phyloP scores from a whole-genome alignment of 1,139 yeast species.

The Yamadazyma blattariae region DNA sequence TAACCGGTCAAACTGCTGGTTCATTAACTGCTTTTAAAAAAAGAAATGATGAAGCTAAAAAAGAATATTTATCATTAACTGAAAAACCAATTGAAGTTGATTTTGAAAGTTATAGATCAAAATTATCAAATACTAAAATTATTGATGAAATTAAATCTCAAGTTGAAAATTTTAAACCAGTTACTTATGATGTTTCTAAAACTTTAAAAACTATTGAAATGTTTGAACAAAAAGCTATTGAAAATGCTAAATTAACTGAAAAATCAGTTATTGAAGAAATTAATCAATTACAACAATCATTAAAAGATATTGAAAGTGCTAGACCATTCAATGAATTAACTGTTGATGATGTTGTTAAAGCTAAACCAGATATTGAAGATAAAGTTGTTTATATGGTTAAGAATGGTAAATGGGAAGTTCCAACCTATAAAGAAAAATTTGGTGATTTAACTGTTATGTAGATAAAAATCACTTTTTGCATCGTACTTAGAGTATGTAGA shows the following conservation, averaged over 20 bases:
- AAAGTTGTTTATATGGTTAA: conserved; percentile 93
- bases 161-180: conserved; percentile 74
- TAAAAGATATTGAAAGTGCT: conserved; percentile 91
- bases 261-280: conserved; percentile 83
- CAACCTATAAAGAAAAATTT: conserved; percentile 97
- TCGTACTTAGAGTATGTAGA: too few relatives aligned
- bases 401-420: conserved; percentile 98
- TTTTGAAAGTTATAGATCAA: conserved; percentile 73
- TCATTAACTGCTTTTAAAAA: conserved; percentile 91
- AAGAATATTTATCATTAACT: conserved; percentile 66
- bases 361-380: conserved; percentile 96
- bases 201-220: conserved; percentile 90
- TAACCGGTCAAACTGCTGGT: conserved; percentile 88
- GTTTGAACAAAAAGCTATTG: conserved; percentile 92
- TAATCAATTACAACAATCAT: conserved; percentile 79
- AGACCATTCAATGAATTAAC: conserved; percentile 98
- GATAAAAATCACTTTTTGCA: too few relatives aligned
- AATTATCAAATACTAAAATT: conserved; percentile 77
- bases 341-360: conserved; percentile 89
- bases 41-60: conserved; percentile 97
- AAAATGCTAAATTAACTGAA: conserved; percentile 94
- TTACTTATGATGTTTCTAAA: conserved; percentile 80
- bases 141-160: conserved; percentile 81
- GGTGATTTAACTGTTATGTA: conserved; percentile 95
- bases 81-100: conserved; percentile 77